Evolutionary conservation across 805 yeast species (phyloP), one percentile per base, ranked within the genome.

Genomic region (Pichia californica): DNA sequence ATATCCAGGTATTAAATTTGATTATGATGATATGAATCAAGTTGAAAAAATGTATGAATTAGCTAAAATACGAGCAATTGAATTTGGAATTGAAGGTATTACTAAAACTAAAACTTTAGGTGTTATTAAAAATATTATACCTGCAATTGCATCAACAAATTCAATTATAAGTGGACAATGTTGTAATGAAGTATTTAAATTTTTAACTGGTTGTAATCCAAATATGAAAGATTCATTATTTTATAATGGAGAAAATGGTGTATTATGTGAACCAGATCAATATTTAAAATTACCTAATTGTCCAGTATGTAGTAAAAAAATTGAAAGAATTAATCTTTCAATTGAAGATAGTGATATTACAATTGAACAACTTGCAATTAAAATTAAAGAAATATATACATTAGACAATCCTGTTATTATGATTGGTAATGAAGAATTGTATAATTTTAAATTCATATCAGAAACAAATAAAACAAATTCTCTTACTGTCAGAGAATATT

Each of bases 91-190:
- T 36, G 70, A 68, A n/a, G 89, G 91, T 0, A 86, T 91, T 10
- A 83, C 91, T 0, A 72, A 76, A 46, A 66, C 73, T 38, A 73
- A 85, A 31, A 80, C 93, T 0, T 70, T 86, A 41, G 98, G 98
- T 0, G 94, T 91, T 28, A 86, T 88, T 41, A 91, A 91, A 60
- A 83, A 83, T 55, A 89, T 91, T 47, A 83, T 91, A 9, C 99
- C 99, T 0, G 89, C 96, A 2, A 85, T 89, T 42, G 96, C 96
- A 1, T 82, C 95, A 2, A 89, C 97, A 0, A 91, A 93, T 60
- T 95, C 98, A 2, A 74, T 91, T 19, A 77, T 91, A 27, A 96
- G 97, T 0, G 94, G 93, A 0, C 73, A 88, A 6, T 85, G 95
- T 59, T 83, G 93, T 57, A 84, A 83, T 50, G 96, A 88, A 60